phyloP scores from a whole-genome alignment of 768 basidiomycete genomes.

The Pleurotus ostreatus region DNA sequence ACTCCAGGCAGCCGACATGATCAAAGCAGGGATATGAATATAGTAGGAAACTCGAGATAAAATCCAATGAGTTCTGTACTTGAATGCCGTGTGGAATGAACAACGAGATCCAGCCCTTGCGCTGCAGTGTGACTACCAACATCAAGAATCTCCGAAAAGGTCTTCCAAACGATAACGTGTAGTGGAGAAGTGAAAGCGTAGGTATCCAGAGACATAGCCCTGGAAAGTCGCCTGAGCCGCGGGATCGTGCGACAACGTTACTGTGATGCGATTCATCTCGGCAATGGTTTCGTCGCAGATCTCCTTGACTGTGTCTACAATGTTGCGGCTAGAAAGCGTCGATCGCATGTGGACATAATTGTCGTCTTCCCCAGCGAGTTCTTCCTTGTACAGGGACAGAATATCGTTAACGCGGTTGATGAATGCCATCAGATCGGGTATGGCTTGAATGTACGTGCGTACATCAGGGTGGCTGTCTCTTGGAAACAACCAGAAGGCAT shows the following conservation, averaged over 20 bases:
- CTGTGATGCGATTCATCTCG: neutral
- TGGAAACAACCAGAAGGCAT: constrained; percentile 3
- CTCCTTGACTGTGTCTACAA: neutral
- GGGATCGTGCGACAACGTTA: neutral
- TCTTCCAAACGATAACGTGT: neutral
- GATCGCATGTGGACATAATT: constrained; percentile 2
- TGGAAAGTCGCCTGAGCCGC: neutral
- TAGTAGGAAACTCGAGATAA: too few species aligned
- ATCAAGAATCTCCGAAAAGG: too few species aligned
- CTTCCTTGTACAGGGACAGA: constrained; percentile 5
- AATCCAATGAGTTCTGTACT: too few species aligned
- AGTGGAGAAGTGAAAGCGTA: constrained; percentile 1
- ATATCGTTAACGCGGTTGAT: constrained; percentile 3
- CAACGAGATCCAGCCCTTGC: too few species aligned
- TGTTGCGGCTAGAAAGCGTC: neutral
- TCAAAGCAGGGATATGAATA: too few species aligned
- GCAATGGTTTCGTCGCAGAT: constrained; percentile 1
- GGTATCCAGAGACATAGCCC: neutral
- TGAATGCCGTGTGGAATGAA: too few species aligned
- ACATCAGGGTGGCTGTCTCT: neutral
- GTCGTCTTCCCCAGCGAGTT: neutral
- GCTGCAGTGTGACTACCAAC: too few species aligned
- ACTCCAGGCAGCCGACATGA: too few species aligned
- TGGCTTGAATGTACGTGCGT: neutral
- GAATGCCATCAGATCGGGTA: neutral